Evolutionary conservation across 169 alveolate genomes (phyloP), one percentile per base, ranked within the genome.

Genomic region (Miamiensis avidus): DNA sequence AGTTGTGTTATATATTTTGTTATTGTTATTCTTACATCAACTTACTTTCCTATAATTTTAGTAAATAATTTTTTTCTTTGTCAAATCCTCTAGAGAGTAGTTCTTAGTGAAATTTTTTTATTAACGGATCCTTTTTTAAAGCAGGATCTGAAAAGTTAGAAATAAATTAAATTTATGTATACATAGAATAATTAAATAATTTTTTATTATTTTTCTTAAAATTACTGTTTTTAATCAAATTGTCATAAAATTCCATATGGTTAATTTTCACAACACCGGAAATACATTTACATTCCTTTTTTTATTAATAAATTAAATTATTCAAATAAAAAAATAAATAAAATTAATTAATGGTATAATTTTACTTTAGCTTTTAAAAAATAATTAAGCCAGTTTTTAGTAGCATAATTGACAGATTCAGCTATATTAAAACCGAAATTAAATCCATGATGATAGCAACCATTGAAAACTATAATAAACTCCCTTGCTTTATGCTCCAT

Each of bases 331-430:
- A 11, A 20, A 49, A 49, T 49, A 11, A 11, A 11, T 49, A 11
- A 11, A 49, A 11, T 11, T 49, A 49, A 11, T 11, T 49, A 49
- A 11, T 4, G 20, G 20, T 11, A 49, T 49, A 49, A 11, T 49
- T 49, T 49, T 49, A 49, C 69, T 31, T 65, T 74, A 1, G 86
- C 83, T 75, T 81, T n/a, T 28, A 81, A 78, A 29, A 86, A 75
- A 16, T 93, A 89, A 76, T 93, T 92, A 77, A 97, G 82, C 99
- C 99, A 97, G 34, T 88, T 91, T 1, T 93, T 95, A 4, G 98
- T 96, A 4, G 98, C 99, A 75, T 97, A 96, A 90, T 98, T 98
- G 74, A 98, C 98, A 26, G 99, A 99, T 90, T 98, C 99, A 84
- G 98, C 98, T 83, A 99, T 93, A 88, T 98, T 98, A 86, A 93